These are phyloP conservation scores for Eleusine indica DNA, from an alignment of 176 grass and related monocot species.

Conservation along the genomic window DNA sequence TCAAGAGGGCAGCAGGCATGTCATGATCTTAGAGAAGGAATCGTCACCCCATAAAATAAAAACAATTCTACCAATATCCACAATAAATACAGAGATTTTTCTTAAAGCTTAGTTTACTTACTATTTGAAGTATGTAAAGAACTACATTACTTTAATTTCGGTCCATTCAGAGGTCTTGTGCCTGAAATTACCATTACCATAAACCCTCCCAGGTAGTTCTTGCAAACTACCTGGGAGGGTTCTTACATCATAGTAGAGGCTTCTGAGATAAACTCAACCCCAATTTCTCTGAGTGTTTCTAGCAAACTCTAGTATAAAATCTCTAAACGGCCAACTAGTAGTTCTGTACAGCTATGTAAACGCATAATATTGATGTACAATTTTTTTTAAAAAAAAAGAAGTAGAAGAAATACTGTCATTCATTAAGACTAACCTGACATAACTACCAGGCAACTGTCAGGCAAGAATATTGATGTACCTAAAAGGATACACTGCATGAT, in stretches of 20 bases:
- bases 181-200: background rate
- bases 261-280: background rate
- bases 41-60: background rate
- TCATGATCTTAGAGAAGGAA: slow-evolving; percentile 12
- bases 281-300: background rate
- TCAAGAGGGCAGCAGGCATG: slow-evolving; percentile 12
- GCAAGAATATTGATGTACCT: background rate
- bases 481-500: background rate
- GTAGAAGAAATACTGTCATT: too few species aligned
- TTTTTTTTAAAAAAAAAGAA: too few species aligned
- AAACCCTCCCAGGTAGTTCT: background rate
- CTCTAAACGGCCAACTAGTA: background rate
- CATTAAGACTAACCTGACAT: too few species aligned
- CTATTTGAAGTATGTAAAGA: slow-evolving; percentile 19
- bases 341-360: slow-evolving; percentile 13
- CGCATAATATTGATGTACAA: background rate
- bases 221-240: too few species aligned
- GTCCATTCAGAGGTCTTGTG: background rate
- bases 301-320: slow-evolving; percentile 20
- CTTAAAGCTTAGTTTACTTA: background rate
- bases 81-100: background rate
- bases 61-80: slow-evolving; percentile 3
- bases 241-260: background rate
- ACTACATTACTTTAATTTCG: background rate
- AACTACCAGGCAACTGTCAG: too few species aligned